These are phyloP conservation scores for Boehmeria nivea DNA, from an alignment of 306 rosid species.

Conservation along the genomic window DNA sequence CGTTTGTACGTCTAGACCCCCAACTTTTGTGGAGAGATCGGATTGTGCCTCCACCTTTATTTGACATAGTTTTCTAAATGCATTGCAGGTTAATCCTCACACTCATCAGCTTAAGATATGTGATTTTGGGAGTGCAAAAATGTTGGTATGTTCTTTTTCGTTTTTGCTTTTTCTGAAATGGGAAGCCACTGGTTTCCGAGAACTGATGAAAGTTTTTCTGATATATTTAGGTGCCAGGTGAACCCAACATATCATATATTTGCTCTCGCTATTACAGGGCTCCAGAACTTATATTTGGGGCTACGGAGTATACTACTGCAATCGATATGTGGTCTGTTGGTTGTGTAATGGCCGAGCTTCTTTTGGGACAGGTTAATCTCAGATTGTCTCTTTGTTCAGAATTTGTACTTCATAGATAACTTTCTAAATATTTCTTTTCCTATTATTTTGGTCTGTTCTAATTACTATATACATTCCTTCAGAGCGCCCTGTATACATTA, in stretches of 20 bases:
- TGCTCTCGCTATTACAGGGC: conserved; percentile 95
- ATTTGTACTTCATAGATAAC: neutral
- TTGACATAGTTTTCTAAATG: conserved; percentile 6
- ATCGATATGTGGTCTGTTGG: conserved; percentile 98
- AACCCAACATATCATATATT: conserved; percentile 90
- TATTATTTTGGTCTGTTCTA: neutral
- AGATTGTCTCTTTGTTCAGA: neutral
- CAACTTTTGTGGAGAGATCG: no score
- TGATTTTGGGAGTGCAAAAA: conserved; percentile 95
- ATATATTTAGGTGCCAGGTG: conserved; percentile 74
- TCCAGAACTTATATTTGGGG: conserved; percentile 97
- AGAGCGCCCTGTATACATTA: neutral
- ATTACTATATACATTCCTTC: no score
- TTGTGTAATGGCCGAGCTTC: conserved; percentile 91
- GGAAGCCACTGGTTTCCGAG: neutral
- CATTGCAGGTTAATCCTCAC: conserved; percentile 64
- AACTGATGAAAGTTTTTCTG: conserved; percentile 18
- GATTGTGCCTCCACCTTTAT: no score
- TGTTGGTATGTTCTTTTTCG: conserved; percentile 52
- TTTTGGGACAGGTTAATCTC: conserved; percentile 69
- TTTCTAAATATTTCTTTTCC: neutral
- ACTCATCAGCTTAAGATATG: conserved; percentile 89
- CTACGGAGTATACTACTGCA: conserved; percentile 90
- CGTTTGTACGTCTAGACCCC: no score
- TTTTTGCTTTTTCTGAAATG: neutral